Conservation (phyloP, 2,329 filamentous ascomycete species). For the Fusarium compactum region DNA sequence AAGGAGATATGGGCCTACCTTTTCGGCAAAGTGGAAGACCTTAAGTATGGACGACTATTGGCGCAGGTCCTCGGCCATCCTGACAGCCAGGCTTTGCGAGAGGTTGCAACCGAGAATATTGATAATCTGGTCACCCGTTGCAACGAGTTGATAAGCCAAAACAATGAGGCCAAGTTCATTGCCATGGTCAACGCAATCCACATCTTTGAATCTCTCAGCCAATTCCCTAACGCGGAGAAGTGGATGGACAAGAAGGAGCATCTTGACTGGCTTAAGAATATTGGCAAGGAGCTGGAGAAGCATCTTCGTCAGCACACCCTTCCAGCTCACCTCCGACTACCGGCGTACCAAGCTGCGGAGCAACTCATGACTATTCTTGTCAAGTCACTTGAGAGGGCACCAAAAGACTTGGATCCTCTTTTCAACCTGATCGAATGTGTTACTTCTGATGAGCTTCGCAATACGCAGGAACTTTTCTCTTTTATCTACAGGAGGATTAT, state of each 20-base stretch:
- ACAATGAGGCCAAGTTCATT: conserved; percentile 75
- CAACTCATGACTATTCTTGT: conserved; percentile 89
- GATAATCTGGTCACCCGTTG: conserved; percentile 77
- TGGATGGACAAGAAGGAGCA: conserved; percentile 79
- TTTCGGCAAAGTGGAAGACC: conserved; percentile 81
- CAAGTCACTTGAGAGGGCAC: conserved; percentile 79
- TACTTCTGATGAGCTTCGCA: conserved; percentile 84
- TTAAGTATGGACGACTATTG: conserved; percentile 90
- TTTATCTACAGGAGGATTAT: conserved; percentile 91
- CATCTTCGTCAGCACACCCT: conserved; percentile 78
- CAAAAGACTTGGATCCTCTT: conserved; percentile 83
- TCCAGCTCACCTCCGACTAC: conserved; percentile 78
- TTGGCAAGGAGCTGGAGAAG: conserved; percentile 82
- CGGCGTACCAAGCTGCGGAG: conserved; percentile 89
- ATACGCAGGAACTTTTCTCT: conserved; percentile 78
- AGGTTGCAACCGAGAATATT: conserved; percentile 78
- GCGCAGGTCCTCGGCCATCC: conserved; percentile 85
- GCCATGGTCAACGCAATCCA: conserved; percentile 90
- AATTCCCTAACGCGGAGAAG: conserved; percentile 70
- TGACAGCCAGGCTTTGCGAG: conserved; percentile 79
- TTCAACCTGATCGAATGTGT: conserved; percentile 87
- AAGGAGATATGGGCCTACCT: conserved; percentile 88
- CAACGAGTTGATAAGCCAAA: conserved; percentile 71
- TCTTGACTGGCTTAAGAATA: conserved; percentile 70
- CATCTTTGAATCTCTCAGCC: conserved; percentile 81